These are phyloP conservation scores for Ophiosphaerella herpotricha DNA, from an alignment of 2,329 filamentous ascomycete species.

Conservation along the genomic window DNA sequence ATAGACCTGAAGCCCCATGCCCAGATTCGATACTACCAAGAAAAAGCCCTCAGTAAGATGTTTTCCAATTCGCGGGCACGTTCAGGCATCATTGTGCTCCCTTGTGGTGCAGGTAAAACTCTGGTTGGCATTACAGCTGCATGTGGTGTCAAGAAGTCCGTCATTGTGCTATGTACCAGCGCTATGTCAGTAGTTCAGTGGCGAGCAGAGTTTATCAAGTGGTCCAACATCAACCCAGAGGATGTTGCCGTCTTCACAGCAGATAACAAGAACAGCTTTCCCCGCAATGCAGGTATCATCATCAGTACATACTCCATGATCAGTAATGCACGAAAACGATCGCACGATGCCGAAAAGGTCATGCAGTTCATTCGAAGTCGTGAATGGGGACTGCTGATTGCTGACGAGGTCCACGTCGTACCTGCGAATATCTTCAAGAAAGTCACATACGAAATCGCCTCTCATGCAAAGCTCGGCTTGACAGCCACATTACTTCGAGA, in stretches of 20 bases:
- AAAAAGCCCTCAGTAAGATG: slow-evolving; percentile 98
- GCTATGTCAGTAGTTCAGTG: slow-evolving; percentile 98
- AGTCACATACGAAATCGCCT: slow-evolving; percentile 90
- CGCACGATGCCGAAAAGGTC: slow-evolving; percentile 94
- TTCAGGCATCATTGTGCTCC: slow-evolving; percentile 95
- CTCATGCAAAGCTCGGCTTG: slow-evolving; percentile 91
- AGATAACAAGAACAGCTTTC: slow-evolving; percentile 85
- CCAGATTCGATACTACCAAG: slow-evolving; percentile 91
- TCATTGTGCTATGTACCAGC: slow-evolving; percentile 93
- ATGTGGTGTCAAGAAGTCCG: slow-evolving; percentile 95
- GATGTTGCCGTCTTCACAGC: slow-evolving; percentile 96
- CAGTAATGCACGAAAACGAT: slow-evolving; percentile 83
- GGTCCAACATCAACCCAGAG: slow-evolving; percentile 96
- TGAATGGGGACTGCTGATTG: slow-evolving; percentile 96
- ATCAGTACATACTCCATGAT: slow-evolving; percentile 99
- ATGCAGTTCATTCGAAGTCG: slow-evolving; percentile 89
- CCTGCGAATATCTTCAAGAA: slow-evolving; percentile 95
- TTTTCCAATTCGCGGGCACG: slow-evolving; percentile 97
- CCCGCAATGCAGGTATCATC: slow-evolving; percentile 90
- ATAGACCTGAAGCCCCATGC: slow-evolving; percentile 90
- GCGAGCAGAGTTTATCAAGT: slow-evolving; percentile 95
- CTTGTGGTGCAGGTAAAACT: slow-evolving; percentile 96
- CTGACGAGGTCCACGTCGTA: slow-evolving; percentile 98
- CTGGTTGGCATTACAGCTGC: slow-evolving; percentile 97
- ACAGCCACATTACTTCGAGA: slow-evolving; percentile 94